Evolutionary conservation across 768 basidiomycete species (phyloP).

Genomic region (Glaciozyma martinii): DNA sequence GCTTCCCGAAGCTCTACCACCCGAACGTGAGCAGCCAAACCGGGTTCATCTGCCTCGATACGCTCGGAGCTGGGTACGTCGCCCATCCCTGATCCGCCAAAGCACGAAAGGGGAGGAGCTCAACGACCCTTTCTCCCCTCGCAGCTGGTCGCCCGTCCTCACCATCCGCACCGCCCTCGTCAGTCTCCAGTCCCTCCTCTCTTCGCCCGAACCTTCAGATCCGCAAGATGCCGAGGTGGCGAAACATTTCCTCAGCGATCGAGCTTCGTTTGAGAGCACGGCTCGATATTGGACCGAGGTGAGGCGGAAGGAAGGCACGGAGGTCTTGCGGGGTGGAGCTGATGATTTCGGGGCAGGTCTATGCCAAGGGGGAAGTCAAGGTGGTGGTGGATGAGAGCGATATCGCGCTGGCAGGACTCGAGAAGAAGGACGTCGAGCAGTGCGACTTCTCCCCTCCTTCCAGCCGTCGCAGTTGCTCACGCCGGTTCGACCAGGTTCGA

Average conservation of each 20-base stretch:
- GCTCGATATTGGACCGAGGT: conserved; percentile 42
- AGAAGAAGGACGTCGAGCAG: conserved; percentile 34
- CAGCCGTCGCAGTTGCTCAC: neutral
- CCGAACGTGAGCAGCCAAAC: conserved; percentile 90
- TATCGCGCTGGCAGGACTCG: conserved; percentile 48
- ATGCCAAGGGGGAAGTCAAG: neutral
- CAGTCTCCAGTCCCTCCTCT: conserved; percentile 83
- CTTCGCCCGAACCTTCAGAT: conserved; percentile 88
- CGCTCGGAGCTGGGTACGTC: conserved; percentile 34
- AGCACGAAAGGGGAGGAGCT: conserved; percentile 43
- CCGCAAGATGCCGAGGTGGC: conserved; percentile 61
- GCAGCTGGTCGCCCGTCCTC: conserved; percentile 49
- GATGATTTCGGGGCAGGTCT: conserved; percentile 3
- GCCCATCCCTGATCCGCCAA: too few species aligned
- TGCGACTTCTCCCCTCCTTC: neutral
- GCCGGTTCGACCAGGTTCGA: neutral
- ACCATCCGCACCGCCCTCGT: conserved; percentile 94
- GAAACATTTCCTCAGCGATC: conserved; percentile 87
- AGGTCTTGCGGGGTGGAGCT: conserved; percentile 61
- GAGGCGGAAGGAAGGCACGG: conserved; percentile 62
- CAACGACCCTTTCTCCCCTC: conserved; percentile 5
- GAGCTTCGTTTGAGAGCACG: conserved; percentile 76
- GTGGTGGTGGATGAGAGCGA: neutral
- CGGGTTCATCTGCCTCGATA: conserved; percentile 72
- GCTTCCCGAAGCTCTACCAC: conserved; percentile 56